Conservation (phyloP, 495 filamentous ascomycete species). For the Hypomontagnella monticulosa region DNA sequence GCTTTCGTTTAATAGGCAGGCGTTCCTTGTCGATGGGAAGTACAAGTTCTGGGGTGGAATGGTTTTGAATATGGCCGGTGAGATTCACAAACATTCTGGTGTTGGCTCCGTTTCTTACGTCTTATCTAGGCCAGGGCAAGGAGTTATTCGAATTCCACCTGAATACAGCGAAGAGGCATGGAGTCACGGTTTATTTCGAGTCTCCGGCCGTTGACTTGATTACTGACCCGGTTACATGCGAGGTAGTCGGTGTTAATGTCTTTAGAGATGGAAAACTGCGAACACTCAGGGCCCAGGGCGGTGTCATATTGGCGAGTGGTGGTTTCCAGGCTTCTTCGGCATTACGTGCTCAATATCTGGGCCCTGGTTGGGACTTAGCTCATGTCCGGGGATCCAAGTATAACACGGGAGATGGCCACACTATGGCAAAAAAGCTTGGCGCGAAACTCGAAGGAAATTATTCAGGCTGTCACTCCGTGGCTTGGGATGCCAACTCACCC, state of each 20-base stretch:
- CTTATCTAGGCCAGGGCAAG: constrained; percentile 53
- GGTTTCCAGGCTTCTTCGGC: constrained; percentile 69
- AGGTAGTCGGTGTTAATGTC: constrained; percentile 51
- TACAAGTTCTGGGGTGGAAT: constrained; percentile 72
- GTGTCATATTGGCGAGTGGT: constrained; percentile 65
- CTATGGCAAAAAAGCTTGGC: constrained; percentile 58
- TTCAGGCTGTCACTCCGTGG: constrained; percentile 68
- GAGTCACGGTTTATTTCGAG: constrained; percentile 55
- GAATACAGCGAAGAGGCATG: constrained; percentile 51
- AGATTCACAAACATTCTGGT: constrained; percentile 19
- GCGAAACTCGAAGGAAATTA: constrained; percentile 66
- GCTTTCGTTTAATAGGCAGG: constrained; percentile 69
- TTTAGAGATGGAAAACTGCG: constrained; percentile 39
- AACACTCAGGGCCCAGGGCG: constrained; percentile 49
- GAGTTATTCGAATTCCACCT: constrained; percentile 62
- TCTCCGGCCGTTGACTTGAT: constrained; percentile 56
- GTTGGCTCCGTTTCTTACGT: neutral
- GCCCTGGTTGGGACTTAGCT: constrained; percentile 68
- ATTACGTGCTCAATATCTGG: constrained; percentile 65
- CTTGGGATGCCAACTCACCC: constrained; percentile 69
- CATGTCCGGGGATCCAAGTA: constrained; percentile 68
- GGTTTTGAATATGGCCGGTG: constrained; percentile 63
- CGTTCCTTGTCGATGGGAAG: constrained; percentile 63
- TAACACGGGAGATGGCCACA: constrained; percentile 65
- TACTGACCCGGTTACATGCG: constrained; percentile 48